Base-by-base conservation (phyloP, 805 yeast genomes). In the Candida methanosorbosa region DNA sequence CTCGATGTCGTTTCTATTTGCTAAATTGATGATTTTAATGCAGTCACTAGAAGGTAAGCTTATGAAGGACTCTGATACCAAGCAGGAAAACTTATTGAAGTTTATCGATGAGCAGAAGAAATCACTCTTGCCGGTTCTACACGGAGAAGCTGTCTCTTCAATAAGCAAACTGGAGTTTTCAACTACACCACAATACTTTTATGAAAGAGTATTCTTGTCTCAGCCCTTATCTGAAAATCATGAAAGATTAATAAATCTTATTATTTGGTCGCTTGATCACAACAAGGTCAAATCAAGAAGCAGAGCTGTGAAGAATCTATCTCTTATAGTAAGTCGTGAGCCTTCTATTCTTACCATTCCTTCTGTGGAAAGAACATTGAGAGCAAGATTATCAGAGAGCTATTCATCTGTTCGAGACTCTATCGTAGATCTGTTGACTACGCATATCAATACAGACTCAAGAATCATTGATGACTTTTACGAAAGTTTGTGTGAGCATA, bases 361-460 rank as follows among this genome's bases (percentile, higher is more conserved):
- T 1, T 57, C 58, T 9, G 68, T 85, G 6, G 76, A 68, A 42
- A 56, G 56, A 2, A 64, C 81, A 0, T 61, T 86, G 3, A 59
- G 73, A 1, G 59, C 54, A 9, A 59, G 75, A 30, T 56, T 86
- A 26, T 55, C 49, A 5, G 90, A 81, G 40, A 48, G 68, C 0
- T 81, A 86, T 2, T 75, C 94, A 0, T 68, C 78, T 27, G 90
- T 85, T 0, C 67, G 86, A 38, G 87, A 81, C 45, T 84, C 94
- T 0, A 79, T 79, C 2, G 58, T 86, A 20, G 92, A 83, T 29
- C 62, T 86, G 27, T 55, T 86, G 18, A 66, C 68, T 9, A 65
- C 62, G 34, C 72, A 68, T 36, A 48, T 78, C 27, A 46, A 57
- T 3, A 44, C 60, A 2, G 64, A 64, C 33, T 72, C 75, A 0